Conservation (phyloP, 2,329 filamentous ascomycete species). For the Cladophialophora bantiana region DNA sequence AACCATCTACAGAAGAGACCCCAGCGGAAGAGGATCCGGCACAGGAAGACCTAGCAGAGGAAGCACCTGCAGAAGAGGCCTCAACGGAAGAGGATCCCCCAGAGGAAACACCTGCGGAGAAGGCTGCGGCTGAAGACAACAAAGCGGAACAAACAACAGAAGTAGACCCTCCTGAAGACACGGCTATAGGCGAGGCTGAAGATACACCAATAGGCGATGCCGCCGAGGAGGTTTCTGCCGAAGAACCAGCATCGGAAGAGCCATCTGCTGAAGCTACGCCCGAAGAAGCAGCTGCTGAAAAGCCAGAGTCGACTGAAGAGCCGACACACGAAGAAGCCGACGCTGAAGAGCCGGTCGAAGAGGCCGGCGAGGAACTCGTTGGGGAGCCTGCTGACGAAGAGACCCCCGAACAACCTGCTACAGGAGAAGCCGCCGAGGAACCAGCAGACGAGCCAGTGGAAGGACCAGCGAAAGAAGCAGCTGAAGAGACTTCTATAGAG, state of each 20-base stretch:
- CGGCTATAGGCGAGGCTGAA: constrained; percentile 16
- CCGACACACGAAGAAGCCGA: no score
- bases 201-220: constrained; percentile 13
- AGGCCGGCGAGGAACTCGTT: constrained; percentile 10
- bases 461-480: constrained; percentile 12
- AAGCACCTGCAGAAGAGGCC: constrained; percentile 21
- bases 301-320: constrained; percentile 7
- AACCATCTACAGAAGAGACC: constrained; percentile 5
- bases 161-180: constrained; percentile 31
- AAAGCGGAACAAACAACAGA: constrained; percentile 30
- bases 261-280: constrained; percentile 21
- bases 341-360: constrained; percentile 19
- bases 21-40: constrained; percentile 4
- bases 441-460: constrained; percentile 20
- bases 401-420: no score
- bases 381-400: constrained; percentile 21
- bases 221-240: constrained; percentile 25
- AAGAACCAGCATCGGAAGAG: no score
- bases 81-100: constrained; percentile 13
- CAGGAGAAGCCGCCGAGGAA: constrained; percentile 19
- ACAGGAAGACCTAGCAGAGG: no score
- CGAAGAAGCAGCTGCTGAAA: constrained; percentile 36
- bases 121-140: constrained; percentile 31
- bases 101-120: constrained; percentile 11
- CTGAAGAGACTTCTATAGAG: constrained; percentile 5